Base-by-base conservation (phyloP, 495 filamentous ascomycete genomes). In the Halenospora varia region DNA sequence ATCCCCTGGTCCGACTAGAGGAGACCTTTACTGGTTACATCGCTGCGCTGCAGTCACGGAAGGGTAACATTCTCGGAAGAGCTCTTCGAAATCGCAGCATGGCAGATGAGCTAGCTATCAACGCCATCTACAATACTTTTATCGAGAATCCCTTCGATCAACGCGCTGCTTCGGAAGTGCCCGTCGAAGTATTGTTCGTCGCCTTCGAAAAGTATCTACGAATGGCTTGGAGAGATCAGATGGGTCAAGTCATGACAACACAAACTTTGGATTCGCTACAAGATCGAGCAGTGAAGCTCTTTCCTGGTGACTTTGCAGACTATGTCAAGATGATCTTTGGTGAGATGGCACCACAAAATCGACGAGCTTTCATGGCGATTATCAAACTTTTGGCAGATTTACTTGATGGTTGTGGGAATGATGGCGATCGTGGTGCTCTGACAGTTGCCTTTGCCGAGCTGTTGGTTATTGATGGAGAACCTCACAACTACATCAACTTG, bases 161-260 rank as follows among this genome's bases (percentile, higher is more conserved):
- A 42, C 84, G 95, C 51, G 75, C 84, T 11, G 83, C 88, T 2
- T 82, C 84, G 1, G 88, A 96, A 56, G 80, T 88, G 2, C 79
- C 88, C 11, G 83, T 96, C 19, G 92, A 96, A 66, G 86, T 93
- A n/a, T 77, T 97, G 10, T 96, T 97, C 63, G 86, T 87, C 17
- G 89, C 93, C 1, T 98, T 98, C 65, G 92, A 96, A 63, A 96
- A 94, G 57, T 98, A 97, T 60, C 77, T 97, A 65, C 84, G 82
- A 56, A 86, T 88, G 55, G 91, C 91, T 25, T 98, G 94, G 94
- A 84, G 78, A 53, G 85, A 91, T 48, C 87, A 89, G 59, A 92
- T 97, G 77, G 95, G 95, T 0, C 82, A 88, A 2, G 77, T 97
- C 35, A 79, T 97, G 57, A 77, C 84, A 2, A 68, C 77, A 25